A percentile compares a stretch with the other conserved stretches of the same genome.
phyloP scores from a whole-genome alignment of 768 basidiomycete genomes.

The Lyophyllum semitale region DNA sequence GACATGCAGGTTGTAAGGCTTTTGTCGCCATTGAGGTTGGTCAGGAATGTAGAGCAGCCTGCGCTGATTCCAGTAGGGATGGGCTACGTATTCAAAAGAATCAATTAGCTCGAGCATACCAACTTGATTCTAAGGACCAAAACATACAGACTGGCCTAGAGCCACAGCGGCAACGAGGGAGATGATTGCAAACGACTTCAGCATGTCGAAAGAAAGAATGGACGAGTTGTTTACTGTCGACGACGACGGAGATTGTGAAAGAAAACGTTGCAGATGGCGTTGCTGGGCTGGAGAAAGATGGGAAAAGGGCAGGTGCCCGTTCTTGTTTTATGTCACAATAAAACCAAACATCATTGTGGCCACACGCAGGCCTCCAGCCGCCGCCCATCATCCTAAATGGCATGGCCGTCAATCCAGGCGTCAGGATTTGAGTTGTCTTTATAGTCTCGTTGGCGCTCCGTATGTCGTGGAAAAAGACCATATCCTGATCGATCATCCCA shows the following conservation, averaged over 20 bases:
- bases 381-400: constrained; percentile 5
- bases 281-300: constrained; percentile 12
- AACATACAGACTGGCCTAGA: constrained; percentile 50
- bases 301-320: constrained; percentile 21
- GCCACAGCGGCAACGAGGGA: constrained; percentile 53
- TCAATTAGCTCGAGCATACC: constrained; percentile 13
- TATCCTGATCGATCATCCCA: not conserved
- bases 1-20: constrained; percentile 61
- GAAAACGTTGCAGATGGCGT: constrained; percentile 15
- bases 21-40: constrained; percentile 60
- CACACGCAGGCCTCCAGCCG: constrained; percentile 8
- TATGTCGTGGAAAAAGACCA: too few relatives aligned
- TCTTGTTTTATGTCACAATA: constrained; percentile 32
- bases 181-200: constrained; percentile 55
- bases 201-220: constrained; percentile 49
- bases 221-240: constrained; percentile 45
- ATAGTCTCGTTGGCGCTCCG: too few relatives aligned
- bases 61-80: constrained; percentile 70
- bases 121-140: not conserved
- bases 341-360: constrained; percentile 29
- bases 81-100: constrained; percentile 40
- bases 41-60: constrained; percentile 60
- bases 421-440: not conserved
- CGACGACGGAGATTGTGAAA: constrained; percentile 30
- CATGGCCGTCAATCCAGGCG: not conserved